phyloP scores from a whole-genome alignment of 1,284 basidiomycete species.

The Vanrija sp. region DNA sequence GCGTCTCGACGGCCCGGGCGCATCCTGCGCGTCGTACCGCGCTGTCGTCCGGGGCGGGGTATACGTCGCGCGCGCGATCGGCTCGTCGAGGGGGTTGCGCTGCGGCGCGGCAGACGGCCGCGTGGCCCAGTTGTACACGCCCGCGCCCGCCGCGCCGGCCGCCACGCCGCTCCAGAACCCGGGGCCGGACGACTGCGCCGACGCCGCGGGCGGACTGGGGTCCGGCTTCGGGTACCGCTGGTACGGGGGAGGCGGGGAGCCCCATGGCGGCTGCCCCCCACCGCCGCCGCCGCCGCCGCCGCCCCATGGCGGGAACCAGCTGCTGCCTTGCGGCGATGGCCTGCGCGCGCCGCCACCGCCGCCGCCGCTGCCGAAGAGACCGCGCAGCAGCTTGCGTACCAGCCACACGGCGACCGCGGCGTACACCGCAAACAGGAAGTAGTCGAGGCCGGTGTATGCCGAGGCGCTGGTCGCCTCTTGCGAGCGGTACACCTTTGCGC shows the following conservation, averaged over 20 bases:
- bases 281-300: slow-evolving; percentile 21
- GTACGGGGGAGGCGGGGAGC: slow-evolving; percentile 73
- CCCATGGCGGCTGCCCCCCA: slow-evolving; percentile 19
- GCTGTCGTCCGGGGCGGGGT: background rate
- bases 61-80: background rate
- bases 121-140: slow-evolving; percentile 41
- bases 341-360: background rate
- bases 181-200: slow-evolving; percentile 51
- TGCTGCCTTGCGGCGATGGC: background rate
- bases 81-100: background rate
- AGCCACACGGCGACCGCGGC: background rate
- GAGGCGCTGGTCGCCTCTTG: background rate
- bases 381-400: background rate
- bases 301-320: background rate
- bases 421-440: background rate
- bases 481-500: background rate
- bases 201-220: slow-evolving; percentile 4
- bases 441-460: background rate
- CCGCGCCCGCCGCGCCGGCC: slow-evolving; percentile 62
- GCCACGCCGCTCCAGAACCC: slow-evolving; percentile 79
- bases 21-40: background rate
- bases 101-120: background rate
- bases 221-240: slow-evolving; percentile 48
- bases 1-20: background rate
- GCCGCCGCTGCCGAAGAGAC: background rate